These are phyloP conservation scores for Vaccinium corymbosum DNA, from an alignment of 148 eudicot genomes.

Conservation along the genomic window DNA sequence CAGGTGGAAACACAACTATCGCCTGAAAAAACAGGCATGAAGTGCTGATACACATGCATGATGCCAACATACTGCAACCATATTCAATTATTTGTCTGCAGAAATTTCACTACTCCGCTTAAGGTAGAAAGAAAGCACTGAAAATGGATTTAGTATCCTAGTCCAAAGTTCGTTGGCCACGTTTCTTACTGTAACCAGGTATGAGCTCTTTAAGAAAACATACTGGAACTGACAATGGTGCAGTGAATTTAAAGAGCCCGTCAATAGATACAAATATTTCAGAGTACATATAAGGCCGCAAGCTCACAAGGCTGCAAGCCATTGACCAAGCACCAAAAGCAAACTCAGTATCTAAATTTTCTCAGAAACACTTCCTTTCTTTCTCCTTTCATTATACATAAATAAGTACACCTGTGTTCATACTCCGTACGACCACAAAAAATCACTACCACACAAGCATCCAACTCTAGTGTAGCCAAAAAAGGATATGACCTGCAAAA, in stretches of 20 bases:
- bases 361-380: too few relatives aligned
- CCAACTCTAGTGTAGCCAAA: conserved; percentile 8
- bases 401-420: too few relatives aligned
- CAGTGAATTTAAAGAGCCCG: neutral
- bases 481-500: conserved; percentile 98
- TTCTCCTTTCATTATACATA: neutral
- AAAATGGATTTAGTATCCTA: neutral
- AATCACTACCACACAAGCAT: neutral
- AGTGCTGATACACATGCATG: neutral
- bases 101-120: neutral
- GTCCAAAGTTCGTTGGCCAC: neutral
- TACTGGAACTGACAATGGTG: neutral
- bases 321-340: neutral
- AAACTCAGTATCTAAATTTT: neutral
- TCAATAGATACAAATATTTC: neutral
- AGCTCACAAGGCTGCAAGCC: neutral
- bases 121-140: neutral
- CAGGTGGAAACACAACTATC: neutral
- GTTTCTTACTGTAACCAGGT: neutral
- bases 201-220: neutral
- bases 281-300: neutral
- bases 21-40: neutral
- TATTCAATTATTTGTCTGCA: neutral
- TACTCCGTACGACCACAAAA: neutral
- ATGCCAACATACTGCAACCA: neutral